phyloP scores from a whole-genome alignment of 257 asterid species.

The Solanum tarijense region DNA sequence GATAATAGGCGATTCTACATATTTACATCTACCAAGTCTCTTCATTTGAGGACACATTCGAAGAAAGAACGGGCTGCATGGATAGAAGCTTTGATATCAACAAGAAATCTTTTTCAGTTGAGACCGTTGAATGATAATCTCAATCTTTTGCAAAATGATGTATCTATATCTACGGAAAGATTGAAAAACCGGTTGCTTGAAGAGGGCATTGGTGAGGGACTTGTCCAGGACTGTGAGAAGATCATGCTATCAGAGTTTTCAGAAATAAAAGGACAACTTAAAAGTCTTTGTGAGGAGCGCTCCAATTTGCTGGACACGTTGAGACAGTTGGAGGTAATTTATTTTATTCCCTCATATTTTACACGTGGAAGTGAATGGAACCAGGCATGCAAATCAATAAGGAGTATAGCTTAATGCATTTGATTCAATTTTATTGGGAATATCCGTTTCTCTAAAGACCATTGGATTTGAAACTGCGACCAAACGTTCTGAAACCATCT shows the following conservation, averaged over 20 bases:
- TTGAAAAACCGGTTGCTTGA: conserved; percentile 66
- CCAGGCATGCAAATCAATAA: neutral
- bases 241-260: conserved; percentile 84
- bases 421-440: neutral
- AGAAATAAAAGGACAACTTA: conserved; percentile 66
- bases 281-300: conserved; percentile 65
- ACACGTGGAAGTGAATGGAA: neutral
- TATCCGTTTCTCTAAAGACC: neutral
- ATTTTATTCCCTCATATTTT: neutral
- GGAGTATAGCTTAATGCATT: neutral
- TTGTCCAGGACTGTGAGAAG: conserved; percentile 83
- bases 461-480: neutral
- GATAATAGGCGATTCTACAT: conserved; percentile 83
- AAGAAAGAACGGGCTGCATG: conserved; percentile 77
- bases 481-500: neutral
- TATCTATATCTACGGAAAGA: conserved; percentile 72
- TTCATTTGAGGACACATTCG: conserved; percentile 74
- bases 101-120: conserved; percentile 47
- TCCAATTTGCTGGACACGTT: conserved; percentile 67
- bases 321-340: conserved; percentile 77
- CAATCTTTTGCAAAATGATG: conserved; percentile 44
- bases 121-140: conserved; percentile 47
- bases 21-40: conserved; percentile 86
- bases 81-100: conserved; percentile 67
- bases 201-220: conserved; percentile 65